A percentile compares a stretch with the other conserved stretches of the same genome.
Evolutionary conservation across 2,329 filamentous ascomycete species (phyloP).

Genomic region (Botryosphaeria agaves): DNA sequence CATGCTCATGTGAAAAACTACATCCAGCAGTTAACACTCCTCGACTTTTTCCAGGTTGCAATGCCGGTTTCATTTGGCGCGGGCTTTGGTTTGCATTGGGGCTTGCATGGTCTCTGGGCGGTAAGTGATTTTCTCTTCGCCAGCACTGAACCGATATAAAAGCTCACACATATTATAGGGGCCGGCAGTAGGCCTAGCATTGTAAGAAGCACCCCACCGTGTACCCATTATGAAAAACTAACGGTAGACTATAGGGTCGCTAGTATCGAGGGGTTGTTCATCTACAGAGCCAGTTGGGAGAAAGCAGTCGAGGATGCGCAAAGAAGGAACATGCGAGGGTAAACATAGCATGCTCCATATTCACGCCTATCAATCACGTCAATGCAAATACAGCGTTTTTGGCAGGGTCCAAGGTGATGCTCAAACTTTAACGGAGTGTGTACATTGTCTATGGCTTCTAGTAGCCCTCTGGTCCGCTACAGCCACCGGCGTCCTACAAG

Average conservation of each 20-base stretch:
- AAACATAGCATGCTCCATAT: no score
- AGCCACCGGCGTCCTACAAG: no score
- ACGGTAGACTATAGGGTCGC: constrained; percentile 21
- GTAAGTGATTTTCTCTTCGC: constrained; percentile 13
- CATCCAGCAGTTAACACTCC: not conserved
- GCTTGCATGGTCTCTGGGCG: constrained; percentile 64
- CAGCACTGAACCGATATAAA: constrained; percentile 1
- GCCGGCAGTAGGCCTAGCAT: constrained; percentile 43
- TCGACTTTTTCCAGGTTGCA: constrained; percentile 36
- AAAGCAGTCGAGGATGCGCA: constrained; percentile 42
- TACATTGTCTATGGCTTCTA: no score
- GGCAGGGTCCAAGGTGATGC: no score
- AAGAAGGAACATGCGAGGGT: constrained; percentile 38
- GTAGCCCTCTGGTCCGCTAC: no score
- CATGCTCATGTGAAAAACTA: not conserved
- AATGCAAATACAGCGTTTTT: no score
- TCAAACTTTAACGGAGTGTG: no score
- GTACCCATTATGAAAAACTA: constrained; percentile 2
- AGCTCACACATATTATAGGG: constrained; percentile 11
- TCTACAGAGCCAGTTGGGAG: constrained; percentile 37
- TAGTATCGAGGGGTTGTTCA: constrained; percentile 37
- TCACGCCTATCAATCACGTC: no score
- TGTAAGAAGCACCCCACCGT: constrained; percentile 12
- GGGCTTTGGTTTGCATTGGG: constrained; percentile 62
- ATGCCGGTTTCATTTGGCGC: constrained; percentile 68